These are phyloP conservation scores for Erysimum cheiranthoides DNA, from an alignment of 345 rosid genomes.

Conservation along the genomic window DNA sequence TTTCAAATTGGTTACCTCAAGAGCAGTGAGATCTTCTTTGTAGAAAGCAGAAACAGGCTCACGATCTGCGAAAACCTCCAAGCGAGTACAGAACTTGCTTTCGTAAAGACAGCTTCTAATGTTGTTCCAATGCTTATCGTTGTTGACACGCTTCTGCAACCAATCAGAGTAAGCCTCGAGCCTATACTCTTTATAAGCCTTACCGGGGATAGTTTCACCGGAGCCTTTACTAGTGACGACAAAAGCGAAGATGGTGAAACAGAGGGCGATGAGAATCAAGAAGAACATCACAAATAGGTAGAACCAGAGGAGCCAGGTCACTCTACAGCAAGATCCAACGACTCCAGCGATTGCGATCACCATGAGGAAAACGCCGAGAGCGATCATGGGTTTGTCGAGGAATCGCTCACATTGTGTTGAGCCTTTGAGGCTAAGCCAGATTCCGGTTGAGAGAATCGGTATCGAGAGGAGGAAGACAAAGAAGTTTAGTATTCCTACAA, in stretches of 20 bases:
- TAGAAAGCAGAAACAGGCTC: conserved; percentile 41
- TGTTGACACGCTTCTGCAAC: conserved; percentile 68
- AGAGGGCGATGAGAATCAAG: conserved; percentile 61
- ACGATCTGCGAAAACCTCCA: conserved; percentile 31
- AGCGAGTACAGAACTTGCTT: conserved; percentile 53
- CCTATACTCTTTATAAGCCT: conserved; percentile 83
- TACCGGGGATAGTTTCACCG: conserved; percentile 56
- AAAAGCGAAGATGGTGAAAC: conserved; percentile 84
- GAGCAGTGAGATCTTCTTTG: conserved; percentile 46
- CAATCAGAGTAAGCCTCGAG: conserved; percentile 73
- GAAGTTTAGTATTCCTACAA: conserved; percentile 82
- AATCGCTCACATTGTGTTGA: conserved; percentile 77
- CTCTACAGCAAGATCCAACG: conserved; percentile 85
- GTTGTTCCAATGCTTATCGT: conserved; percentile 66
- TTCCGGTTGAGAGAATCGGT: conserved; percentile 74
- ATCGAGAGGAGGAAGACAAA: conserved; percentile 73
- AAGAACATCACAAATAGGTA: conserved; percentile 84
- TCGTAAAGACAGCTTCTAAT: conserved; percentile 71
- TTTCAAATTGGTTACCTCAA: conserved; percentile 58
- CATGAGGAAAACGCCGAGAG: conserved; percentile 80
- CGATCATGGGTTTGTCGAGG: conserved; percentile 71
- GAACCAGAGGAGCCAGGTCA: conserved; percentile 78
- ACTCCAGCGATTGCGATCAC: conserved; percentile 77
- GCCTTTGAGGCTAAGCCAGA: conserved; percentile 73
- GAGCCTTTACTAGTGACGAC: conserved; percentile 86